A percentile compares a stretch with the other conserved stretches of the same genome.
These are phyloP conservation scores for Closterium sp. DNA, from an alignment of 139 green algal species.

Conservation along the genomic window DNA sequence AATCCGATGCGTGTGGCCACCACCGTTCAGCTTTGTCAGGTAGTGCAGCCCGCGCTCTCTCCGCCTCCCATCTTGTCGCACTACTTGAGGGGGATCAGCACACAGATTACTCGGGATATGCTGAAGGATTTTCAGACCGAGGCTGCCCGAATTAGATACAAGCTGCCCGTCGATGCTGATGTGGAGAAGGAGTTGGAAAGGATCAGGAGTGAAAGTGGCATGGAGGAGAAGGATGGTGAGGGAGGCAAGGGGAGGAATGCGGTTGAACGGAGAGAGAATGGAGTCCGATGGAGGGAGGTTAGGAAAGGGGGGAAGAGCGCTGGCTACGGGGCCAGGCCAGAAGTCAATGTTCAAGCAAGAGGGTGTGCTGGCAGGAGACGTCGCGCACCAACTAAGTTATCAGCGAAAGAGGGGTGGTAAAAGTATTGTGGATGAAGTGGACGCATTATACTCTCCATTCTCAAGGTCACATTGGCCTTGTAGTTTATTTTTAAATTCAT, in stretches of 20 bases:
- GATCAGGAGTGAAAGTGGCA: background rate
- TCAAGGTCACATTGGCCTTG: no score
- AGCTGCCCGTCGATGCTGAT: background rate
- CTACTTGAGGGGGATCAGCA: constrained; percentile 59
- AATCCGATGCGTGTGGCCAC: background rate
- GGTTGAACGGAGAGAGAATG: background rate
- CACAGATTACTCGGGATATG: constrained; percentile 49
- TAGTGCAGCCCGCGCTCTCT: constrained; percentile 47
- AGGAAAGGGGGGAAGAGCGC: background rate
- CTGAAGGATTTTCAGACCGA: constrained; percentile 59
- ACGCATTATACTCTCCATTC: no score
- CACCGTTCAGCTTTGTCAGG: constrained; percentile 63
- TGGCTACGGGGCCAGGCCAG: background rate
- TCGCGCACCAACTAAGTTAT: background rate
- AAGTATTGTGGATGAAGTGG: no score
- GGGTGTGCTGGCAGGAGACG: background rate
- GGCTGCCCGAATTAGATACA: constrained; percentile 36
- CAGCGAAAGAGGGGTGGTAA: background rate
- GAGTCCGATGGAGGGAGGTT: background rate
- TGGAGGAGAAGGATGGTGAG: background rate
- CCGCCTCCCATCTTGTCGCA: constrained; percentile 55
- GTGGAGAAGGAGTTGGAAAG: constrained; percentile 11
- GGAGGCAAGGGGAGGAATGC: background rate
- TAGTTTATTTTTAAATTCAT: no score
- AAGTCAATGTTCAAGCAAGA: background rate